These are phyloP conservation scores for Bassia scoparia DNA, from an alignment of 148 eudicot species.

Conservation along the genomic window DNA sequence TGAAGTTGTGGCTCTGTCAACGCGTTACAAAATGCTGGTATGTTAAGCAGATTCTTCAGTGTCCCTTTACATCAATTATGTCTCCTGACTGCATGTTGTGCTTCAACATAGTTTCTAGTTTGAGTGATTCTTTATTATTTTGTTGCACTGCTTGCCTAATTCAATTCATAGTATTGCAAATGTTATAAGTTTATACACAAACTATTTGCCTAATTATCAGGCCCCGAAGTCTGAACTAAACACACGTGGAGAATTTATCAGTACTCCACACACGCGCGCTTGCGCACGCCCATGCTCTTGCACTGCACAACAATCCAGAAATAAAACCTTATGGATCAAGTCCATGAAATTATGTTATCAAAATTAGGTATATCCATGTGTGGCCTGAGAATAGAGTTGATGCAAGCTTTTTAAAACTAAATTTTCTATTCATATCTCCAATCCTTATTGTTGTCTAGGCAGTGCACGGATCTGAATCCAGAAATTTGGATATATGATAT, in stretches of 20 bases:
- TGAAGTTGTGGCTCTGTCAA: slow-evolving; percentile 95
- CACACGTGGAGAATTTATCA: not conserved
- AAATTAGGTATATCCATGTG: no score
- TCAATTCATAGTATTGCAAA: not conserved
- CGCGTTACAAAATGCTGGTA: slow-evolving; percentile 99
- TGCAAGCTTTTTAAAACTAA: no score
- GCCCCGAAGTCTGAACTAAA: not conserved
- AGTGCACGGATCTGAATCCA: no score
- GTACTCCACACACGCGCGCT: no score
- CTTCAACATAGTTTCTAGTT: not conserved
- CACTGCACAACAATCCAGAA: not conserved
- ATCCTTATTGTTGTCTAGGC: no score
- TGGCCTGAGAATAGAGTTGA: no score
- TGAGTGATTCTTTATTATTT: not conserved
- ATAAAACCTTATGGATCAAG: not conserved
- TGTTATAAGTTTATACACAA: no score
- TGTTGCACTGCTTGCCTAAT: not conserved
- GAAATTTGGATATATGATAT: no score
- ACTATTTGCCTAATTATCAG: no score
- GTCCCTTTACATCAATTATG: not conserved
- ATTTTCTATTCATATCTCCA: no score
- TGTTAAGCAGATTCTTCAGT: slow-evolving; percentile 13
- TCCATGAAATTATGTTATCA: no score
- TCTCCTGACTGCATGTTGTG: not conserved
- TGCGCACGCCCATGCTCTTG: no score